Evolutionary conservation across 2,329 filamentous ascomycete species (phyloP).

Genomic region (Colletotrichum sp.): DNA sequence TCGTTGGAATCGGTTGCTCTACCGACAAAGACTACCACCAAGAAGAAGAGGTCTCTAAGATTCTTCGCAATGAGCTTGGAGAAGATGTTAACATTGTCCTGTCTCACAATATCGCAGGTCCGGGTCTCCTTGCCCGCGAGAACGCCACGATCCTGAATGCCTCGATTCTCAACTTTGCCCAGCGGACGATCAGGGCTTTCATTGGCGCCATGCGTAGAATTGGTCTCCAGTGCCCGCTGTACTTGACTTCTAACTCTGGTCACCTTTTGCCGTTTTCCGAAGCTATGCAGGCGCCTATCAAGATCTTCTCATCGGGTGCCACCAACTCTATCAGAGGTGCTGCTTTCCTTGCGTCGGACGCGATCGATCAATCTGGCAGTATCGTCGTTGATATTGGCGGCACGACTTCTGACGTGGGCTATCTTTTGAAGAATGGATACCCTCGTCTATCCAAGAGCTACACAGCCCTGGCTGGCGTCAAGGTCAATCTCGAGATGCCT

Average conservation of each 20-base stretch:
- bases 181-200: constrained; percentile 50
- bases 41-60: constrained; percentile 52
- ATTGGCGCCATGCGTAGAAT: constrained; percentile 47
- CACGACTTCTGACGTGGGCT: constrained; percentile 27
- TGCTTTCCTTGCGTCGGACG: constrained; percentile 19
- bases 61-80: constrained; percentile 49
- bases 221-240: constrained; percentile 41
- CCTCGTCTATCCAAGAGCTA: constrained; percentile 26
- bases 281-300: constrained; percentile 26
- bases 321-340: constrained; percentile 30
- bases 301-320: constrained; percentile 27
- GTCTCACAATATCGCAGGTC: constrained; percentile 39
- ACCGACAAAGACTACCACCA: constrained; percentile 59
- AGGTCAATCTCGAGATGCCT: constrained; percentile 28
- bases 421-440: constrained; percentile 25
- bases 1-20: constrained; percentile 63
- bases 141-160: constrained; percentile 61
- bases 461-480: constrained; percentile 26
- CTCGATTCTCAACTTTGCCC: constrained; percentile 51
- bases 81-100: constrained; percentile 26
- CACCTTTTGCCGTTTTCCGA: constrained; percentile 24
- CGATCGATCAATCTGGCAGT: constrained; percentile 9
- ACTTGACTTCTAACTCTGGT: constrained; percentile 57
- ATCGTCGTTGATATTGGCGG: constrained; percentile 28
- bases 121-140: constrained; percentile 52